Conservation (phyloP, 108 stramenopile genomes). For the Nitzschia inconspicua region DNA sequence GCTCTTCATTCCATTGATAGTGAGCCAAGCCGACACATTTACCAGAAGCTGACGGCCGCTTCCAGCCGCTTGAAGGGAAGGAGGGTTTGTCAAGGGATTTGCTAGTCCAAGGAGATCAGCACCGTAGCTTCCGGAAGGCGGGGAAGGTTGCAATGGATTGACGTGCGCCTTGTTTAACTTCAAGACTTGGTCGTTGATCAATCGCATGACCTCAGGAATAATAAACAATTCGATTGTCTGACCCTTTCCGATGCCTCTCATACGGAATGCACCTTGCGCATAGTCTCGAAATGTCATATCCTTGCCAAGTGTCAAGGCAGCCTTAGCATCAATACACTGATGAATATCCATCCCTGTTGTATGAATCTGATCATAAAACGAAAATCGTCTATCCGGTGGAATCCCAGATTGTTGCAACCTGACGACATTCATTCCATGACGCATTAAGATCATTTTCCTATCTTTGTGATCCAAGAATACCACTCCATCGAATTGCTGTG, state of each 20-base stretch:
- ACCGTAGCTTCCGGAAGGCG: slow-evolving; percentile 33
- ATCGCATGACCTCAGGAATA: slow-evolving; percentile 86
- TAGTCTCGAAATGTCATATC: slow-evolving; percentile 98
- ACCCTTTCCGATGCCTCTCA: slow-evolving; percentile 94
- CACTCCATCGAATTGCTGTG: slow-evolving; percentile 84
- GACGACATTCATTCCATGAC: slow-evolving; percentile 81
- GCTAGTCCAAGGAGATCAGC: slow-evolving; percentile 55
- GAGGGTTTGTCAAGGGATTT: slow-evolving; percentile 24
- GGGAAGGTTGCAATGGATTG: slow-evolving; percentile 19
- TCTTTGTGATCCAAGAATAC: slow-evolving; percentile 94
- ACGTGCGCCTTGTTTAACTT: slow-evolving; percentile 38
- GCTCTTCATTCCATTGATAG: slow-evolving; percentile 95
- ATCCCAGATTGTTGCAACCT: slow-evolving; percentile 86
- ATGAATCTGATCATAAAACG: slow-evolving; percentile 96
- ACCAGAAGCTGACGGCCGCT: slow-evolving; percentile 60
- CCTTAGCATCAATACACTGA: slow-evolving; percentile 88
- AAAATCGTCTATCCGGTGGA: slow-evolving; percentile 83
- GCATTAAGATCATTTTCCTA: slow-evolving; percentile 91
- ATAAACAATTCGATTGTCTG: slow-evolving; percentile 90
- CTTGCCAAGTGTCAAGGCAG: slow-evolving; percentile 93
- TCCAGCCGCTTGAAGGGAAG: slow-evolving; percentile 10
- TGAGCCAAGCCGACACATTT: slow-evolving; percentile 96
- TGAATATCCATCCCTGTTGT: slow-evolving; percentile 99
- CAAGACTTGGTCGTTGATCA: slow-evolving; percentile 69
- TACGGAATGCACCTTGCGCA: slow-evolving; percentile 95